Evolutionary conservation across 495 filamentous ascomycete genomes (phyloP).

Genomic region (Pyrenopolyporus hunteri): DNA sequence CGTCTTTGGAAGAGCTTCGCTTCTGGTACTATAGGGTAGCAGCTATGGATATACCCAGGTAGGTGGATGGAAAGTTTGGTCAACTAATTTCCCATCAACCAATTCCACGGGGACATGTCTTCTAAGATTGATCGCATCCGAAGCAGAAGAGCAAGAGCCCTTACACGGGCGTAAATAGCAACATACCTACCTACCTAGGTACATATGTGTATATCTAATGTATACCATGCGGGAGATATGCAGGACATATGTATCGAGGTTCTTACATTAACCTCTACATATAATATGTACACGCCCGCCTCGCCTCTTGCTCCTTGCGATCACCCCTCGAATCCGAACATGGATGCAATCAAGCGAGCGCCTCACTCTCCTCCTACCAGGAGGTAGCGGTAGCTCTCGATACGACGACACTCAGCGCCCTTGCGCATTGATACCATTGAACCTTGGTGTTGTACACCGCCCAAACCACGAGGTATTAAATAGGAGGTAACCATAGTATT

Average conservation of each 20-base stretch:
- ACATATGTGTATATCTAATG: neutral
- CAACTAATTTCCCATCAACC: too few relatives aligned
- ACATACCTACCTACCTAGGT: neutral
- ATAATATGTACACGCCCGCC: constrained; percentile 5
- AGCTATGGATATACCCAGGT: too few relatives aligned
- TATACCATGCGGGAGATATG: neutral
- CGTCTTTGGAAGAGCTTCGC: too few relatives aligned
- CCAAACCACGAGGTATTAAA: constrained; percentile 6
- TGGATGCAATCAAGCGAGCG: constrained; percentile 2
- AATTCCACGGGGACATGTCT: too few relatives aligned
- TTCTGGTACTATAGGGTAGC: too few relatives aligned
- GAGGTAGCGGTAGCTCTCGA: neutral
- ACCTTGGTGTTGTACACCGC: constrained; percentile 10
- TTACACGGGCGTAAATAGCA: too few relatives aligned
- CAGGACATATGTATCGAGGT: too few relatives aligned
- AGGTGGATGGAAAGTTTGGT: too few relatives aligned
- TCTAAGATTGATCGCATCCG: too few relatives aligned
- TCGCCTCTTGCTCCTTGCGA: neutral
- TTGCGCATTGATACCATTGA: neutral
- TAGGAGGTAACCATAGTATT: too few relatives aligned
- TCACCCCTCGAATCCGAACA: constrained; percentile 15
- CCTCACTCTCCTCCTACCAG: constrained; percentile 4
- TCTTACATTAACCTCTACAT: neutral
- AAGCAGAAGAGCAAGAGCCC: too few relatives aligned
- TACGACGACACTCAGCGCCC: neutral